Percentiles rank a stretch among this genome's conserved stretches.
These are phyloP conservation scores for Protomyces inundatus DNA, from an alignment of 1,139 yeast species.

Conservation along the genomic window DNA sequence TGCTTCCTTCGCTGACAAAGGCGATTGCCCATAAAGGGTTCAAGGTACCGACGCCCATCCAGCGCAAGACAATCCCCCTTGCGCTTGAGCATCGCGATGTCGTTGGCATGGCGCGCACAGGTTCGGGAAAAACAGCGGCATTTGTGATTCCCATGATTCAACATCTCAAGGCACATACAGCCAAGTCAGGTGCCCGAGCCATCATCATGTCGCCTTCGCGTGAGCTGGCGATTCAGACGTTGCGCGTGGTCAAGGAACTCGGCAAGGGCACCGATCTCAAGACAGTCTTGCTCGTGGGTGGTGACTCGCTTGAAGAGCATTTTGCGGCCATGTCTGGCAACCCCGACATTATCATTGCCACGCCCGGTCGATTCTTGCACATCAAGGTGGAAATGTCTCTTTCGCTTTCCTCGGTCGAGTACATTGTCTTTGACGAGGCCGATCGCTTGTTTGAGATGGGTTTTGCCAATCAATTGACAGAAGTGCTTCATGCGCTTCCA, in stretches of 20 bases:
- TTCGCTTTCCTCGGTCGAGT: slow-evolving; percentile 75
- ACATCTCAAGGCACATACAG: slow-evolving; percentile 71
- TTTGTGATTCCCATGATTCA: slow-evolving; percentile 91
- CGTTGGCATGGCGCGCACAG: slow-evolving; percentile 99
- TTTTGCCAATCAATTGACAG: slow-evolving; percentile 89
- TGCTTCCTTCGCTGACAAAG: slow-evolving; percentile 61
- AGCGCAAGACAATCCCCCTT: slow-evolving; percentile 87
- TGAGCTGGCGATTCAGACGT: slow-evolving; percentile 89
- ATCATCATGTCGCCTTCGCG: slow-evolving; percentile 86
- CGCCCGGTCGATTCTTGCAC: slow-evolving; percentile 96
- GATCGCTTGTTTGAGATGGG: slow-evolving; percentile 94
- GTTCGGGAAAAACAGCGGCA: slow-evolving; percentile 98
- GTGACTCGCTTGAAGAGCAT: slow-evolving; percentile 95
- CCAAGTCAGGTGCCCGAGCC: slow-evolving; percentile 72
- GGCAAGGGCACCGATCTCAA: slow-evolving; percentile 78
- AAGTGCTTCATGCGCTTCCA: slow-evolving; percentile 77
- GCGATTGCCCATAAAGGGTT: slow-evolving; percentile 83
- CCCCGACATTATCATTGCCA: slow-evolving; percentile 88
- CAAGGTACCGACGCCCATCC: slow-evolving; percentile 95
- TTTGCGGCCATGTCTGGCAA: slow-evolving; percentile 86
- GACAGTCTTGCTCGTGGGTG: slow-evolving; percentile 81
- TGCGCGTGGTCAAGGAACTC: slow-evolving; percentile 83
- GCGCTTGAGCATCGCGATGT: slow-evolving; percentile 85
- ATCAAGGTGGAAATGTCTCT: slow-evolving; percentile 91
- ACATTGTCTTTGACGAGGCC: slow-evolving; percentile 95